phyloP scores from a whole-genome alignment of 192 early-diverging fungal genomes.

The Entophlyctis helioformis region DNA sequence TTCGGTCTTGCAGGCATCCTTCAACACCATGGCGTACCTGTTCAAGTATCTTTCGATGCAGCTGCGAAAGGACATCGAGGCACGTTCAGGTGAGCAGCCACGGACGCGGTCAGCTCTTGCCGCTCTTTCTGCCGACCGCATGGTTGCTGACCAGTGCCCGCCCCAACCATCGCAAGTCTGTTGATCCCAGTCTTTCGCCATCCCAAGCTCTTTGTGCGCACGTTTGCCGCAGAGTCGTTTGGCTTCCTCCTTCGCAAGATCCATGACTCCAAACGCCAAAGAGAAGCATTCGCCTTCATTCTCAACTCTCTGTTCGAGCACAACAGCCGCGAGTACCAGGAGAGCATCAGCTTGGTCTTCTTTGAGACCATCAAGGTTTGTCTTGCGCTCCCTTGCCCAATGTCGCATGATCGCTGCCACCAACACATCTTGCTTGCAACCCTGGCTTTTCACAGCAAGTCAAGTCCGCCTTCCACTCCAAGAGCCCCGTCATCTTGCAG shows the following conservation, averaged over 20 bases:
- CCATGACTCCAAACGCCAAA: conserved; percentile 42
- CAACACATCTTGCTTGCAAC: not conserved
- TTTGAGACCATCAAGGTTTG: conserved; percentile 68
- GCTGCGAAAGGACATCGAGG: too few relatives aligned
- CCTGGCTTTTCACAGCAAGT: conserved; percentile 23
- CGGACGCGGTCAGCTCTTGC: too few relatives aligned
- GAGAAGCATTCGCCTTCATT: conserved; percentile 49
- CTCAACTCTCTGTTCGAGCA: conserved; percentile 34
- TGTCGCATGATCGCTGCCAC: too few relatives aligned
- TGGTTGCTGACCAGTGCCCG: too few relatives aligned
- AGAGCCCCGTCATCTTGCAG: conserved; percentile 21
- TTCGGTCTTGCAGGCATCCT: conserved; percentile 41
- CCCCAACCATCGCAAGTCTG: conserved; percentile 26
- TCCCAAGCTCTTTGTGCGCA: conserved; percentile 62
- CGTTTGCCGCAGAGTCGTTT: conserved; percentile 87
- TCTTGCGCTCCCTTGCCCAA: not conserved
- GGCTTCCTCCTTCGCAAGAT: conserved; percentile 79
- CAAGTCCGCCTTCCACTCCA: conserved; percentile 42
- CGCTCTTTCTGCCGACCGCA: too few relatives aligned
- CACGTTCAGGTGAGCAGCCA: too few relatives aligned
- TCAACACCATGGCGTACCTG: conserved; percentile 78
- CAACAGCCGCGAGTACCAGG: conserved; percentile 33
- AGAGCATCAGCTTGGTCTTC: conserved; percentile 70
- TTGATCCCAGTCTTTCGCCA: conserved; percentile 61
- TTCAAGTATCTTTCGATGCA: conserved; percentile 79